Base-by-base conservation (phyloP, 768 basidiomycete genomes). In the Lentinula guzmanii region DNA sequence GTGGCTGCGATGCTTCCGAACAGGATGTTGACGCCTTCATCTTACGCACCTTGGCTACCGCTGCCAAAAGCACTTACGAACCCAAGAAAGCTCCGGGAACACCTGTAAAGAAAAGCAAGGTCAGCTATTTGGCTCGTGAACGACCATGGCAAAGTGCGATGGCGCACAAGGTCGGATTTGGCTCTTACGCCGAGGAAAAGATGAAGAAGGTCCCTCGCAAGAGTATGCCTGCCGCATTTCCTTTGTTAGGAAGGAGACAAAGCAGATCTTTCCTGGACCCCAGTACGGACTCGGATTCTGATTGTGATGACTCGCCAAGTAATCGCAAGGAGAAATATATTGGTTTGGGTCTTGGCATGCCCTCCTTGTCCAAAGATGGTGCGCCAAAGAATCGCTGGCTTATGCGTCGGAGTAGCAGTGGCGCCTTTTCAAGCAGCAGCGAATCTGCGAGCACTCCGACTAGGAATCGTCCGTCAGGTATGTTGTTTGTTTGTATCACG, bases 121-220 rank as follows among this genome's bases (percentile, higher is more conserved):
- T 83, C 21, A 79, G 81, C 43, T 78, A 82, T 67, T 74, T 87
- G 39, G 76, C 78, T 33, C 77, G 77, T 62, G 81, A 84, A 54
- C 78, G 90, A 9, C 89, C 87, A 4, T 92, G 90, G 90, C 90
- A 91, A 70, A 91, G 90, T 68, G 90, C 90, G 3, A 82, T 91
- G 18, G 81, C 90, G 13, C 72, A 79, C 65, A 90, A 88, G 70
- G 84, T 90, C 52, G 85, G 83, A 3, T 71, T 77, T 28, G 72
- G 63, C 2, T 66, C 65, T n/a, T 66, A 66, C 33, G 76, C 77
- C 39, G 82, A 82, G 68, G 72, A 74, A 24, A 74, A 73, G 31
- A 79, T 75, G 65, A 80, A 80, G 64, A 82, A 82, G 70, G 76
- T 71, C 37, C 84, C 84, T 18, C 78, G 90, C 58, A 87, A 91